These are phyloP conservation scores for Hygrocybe punicea DNA, from an alignment of 768 basidiomycete genomes.

Conservation along the genomic window DNA sequence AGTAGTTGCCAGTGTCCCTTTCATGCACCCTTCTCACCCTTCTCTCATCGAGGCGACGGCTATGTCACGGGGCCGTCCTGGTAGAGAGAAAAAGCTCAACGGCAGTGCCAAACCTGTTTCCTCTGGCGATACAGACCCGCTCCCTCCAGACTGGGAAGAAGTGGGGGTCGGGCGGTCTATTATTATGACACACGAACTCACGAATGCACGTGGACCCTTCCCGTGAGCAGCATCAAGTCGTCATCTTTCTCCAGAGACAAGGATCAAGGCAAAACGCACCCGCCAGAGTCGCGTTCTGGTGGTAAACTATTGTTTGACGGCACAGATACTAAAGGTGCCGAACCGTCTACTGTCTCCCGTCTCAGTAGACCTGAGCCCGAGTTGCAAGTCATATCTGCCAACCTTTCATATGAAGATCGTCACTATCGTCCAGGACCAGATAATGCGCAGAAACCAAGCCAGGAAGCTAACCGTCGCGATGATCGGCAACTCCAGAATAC, in stretches of 20 bases:
- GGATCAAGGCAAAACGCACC: background rate
- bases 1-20: slow-evolving; percentile 47
- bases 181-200: slow-evolving; percentile 58
- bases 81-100: slow-evolving; percentile 41
- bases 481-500: slow-evolving; percentile 14
- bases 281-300: background rate
- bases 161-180: slow-evolving; percentile 46
- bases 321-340: background rate
- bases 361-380: slow-evolving; percentile 18
- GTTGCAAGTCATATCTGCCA: slow-evolving; percentile 22
- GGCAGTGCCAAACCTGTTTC: slow-evolving; percentile 20
- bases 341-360: slow-evolving; percentile 2
- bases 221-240: slow-evolving; percentile 34
- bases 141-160: slow-evolving; percentile 65
- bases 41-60: slow-evolving; percentile 60
- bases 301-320: background rate
- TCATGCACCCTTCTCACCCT: slow-evolving; percentile 53
- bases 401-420: slow-evolving; percentile 56
- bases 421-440: slow-evolving; percentile 56
- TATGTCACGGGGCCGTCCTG: slow-evolving; percentile 47
- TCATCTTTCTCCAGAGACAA: slow-evolving; percentile 14
- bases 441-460: slow-evolving; percentile 6
- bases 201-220: slow-evolving; percentile 57
- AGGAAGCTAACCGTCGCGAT: slow-evolving; percentile 26
- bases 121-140: slow-evolving; percentile 24